Evolutionary conservation across 805 yeast genomes (phyloP), one percentile per base, ranked within the genome.

Genomic region (Pichia paraexigua): DNA sequence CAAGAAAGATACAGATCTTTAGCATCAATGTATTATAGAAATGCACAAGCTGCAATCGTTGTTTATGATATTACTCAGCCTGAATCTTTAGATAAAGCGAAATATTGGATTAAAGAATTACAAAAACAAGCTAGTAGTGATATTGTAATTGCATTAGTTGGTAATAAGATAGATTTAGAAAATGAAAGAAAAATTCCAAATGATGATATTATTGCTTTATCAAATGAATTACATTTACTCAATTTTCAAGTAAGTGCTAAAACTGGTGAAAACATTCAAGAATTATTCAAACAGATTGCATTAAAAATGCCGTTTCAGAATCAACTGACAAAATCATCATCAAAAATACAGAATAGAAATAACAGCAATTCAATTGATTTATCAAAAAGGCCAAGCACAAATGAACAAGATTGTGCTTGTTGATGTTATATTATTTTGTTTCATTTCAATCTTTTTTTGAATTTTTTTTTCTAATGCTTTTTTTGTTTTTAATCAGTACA

Each of bases 11-110:
- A 85, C 61, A 76, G 85, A 56, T 80, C 88, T 0, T 70, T 86
- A 57, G 87, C 92, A 5, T 90, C 92, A 30, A 86, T 86, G 90
- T 86, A 86, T 67, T 86, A 86, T 65, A 67, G 95, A 58, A 84
- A 84, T 61, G 86, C 91, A 27, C 85, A 86, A 65, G 85, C 88
- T 37, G 94, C 95, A 0, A 67, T 86, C 41, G 84, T 87, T 18
- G 92, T 85, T 2, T 86, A 80, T 62, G 95, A 86, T 63, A 79
- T 86, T 50, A 83, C 91, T 1, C 81, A 79, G 56, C 73, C 75
- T 40, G 73, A 84, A 8, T 87, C 96, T 2, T 71, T 84, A 50
- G 75, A 73, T 46, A 80, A 82, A 61, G 92, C 92, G 2, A 80
- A 82, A 58, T 79, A 80, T 45, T 86, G 92, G 92, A 81, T 85